Evolutionary conservation across 169 alveolate species (phyloP).

Genomic region (Cryptosporidium meleagridis): DNA sequence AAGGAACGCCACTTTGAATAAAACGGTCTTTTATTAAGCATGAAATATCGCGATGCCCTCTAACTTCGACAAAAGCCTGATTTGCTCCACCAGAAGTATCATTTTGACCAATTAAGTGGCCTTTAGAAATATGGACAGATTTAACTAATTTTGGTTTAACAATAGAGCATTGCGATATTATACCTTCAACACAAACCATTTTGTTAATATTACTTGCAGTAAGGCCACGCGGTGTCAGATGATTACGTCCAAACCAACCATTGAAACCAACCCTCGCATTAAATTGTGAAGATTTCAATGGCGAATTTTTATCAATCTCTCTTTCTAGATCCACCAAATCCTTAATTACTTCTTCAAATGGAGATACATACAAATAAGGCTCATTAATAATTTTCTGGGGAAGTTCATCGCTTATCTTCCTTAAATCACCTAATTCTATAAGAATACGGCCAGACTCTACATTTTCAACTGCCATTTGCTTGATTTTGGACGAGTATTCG

Average conservation of each 20-base stretch:
- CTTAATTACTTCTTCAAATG: conserved; percentile 86
- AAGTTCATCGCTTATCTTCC: conserved; percentile 66
- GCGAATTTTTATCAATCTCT: conserved; percentile 76
- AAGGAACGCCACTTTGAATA: conserved; percentile 82
- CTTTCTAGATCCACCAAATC: conserved; percentile 83
- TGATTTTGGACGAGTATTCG: conserved; percentile 67
- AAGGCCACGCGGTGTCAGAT: conserved; percentile 97
- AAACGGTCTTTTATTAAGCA: conserved; percentile 67
- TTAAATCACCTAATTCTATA: conserved; percentile 40
- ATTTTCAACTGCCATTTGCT: conserved; percentile 68
- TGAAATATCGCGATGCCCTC: conserved; percentile 76
- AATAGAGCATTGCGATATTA: conserved; percentile 93
- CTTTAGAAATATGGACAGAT: conserved; percentile 88
- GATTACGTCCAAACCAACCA: conserved; percentile 96
- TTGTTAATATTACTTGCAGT: conserved; percentile 90
- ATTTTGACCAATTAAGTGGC: conserved; percentile 45
- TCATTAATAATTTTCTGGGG: conserved; percentile 57
- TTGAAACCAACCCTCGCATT: conserved; percentile 88
- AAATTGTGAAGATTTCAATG: conserved; percentile 65
- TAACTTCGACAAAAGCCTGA: conserved; percentile 73
- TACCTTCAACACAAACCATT: conserved; percentile 95
- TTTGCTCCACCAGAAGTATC: conserved; percentile 76
- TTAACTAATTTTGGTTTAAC: conserved; percentile 92
- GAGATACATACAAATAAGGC: conserved; percentile 85
- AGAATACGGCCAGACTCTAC: conserved; percentile 43